phyloP scores from a whole-genome alignment of 1,284 basidiomycete genomes.

The Heliocybe sulcata region DNA sequence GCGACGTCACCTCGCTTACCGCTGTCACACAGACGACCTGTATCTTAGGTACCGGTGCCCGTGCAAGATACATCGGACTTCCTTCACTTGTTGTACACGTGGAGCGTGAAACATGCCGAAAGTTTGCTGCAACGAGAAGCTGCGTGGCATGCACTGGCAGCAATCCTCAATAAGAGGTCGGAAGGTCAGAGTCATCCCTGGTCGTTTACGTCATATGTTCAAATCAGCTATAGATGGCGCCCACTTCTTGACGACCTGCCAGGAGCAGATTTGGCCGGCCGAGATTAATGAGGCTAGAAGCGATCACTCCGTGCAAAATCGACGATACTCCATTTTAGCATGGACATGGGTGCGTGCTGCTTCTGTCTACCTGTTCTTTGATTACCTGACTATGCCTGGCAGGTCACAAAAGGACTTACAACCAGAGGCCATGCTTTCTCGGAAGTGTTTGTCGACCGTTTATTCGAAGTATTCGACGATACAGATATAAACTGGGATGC shows the following conservation, averaged over 20 bases:
- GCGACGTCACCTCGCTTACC: too few species aligned
- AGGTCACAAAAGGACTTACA: slow-evolving; percentile 78
- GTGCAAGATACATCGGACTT: slow-evolving; percentile 41
- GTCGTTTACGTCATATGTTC: background rate
- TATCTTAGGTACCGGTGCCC: slow-evolving; percentile 40
- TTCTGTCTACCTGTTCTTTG: background rate
- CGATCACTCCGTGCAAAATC: slow-evolving; percentile 15
- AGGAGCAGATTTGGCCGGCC: background rate
- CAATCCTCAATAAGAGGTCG: slow-evolving; percentile 71
- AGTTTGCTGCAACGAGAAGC: slow-evolving; percentile 53
- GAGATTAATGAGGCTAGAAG: background rate
- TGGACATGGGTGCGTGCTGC: slow-evolving; percentile 2
- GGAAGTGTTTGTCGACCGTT: slow-evolving; percentile 46
- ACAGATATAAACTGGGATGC: slow-evolving; percentile 55
- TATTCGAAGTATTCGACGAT: slow-evolving; percentile 69
- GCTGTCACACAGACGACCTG: too few species aligned
- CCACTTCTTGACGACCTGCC: slow-evolving; percentile 14
- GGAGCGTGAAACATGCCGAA: slow-evolving; percentile 44
- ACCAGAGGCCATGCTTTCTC: slow-evolving; percentile 63
- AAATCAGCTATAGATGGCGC: slow-evolving; percentile 14
- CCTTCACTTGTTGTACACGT: slow-evolving; percentile 46
- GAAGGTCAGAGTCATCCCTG: slow-evolving; percentile 35
- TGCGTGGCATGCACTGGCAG: slow-evolving; percentile 55
- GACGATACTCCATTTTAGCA: slow-evolving; percentile 27
- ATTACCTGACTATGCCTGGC: slow-evolving; percentile 13